Percentiles rank a stretch among this genome's conserved stretches.
Conservation (phyloP, 1,284 basidiomycete genomes). For the Meripilus lineatus region DNA sequence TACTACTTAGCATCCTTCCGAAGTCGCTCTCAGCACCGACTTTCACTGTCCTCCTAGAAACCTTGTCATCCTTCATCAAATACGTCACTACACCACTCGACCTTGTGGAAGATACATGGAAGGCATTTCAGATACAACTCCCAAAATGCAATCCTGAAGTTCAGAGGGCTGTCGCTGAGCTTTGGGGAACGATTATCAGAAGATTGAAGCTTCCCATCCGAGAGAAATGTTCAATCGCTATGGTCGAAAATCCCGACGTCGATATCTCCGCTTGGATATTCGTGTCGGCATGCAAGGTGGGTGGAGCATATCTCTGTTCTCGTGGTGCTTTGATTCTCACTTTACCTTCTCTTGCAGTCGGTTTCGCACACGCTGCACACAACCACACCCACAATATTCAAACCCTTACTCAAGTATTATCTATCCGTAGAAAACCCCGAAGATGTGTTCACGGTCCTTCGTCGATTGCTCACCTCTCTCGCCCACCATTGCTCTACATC, state of each 20-base stretch:
- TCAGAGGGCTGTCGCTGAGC: conserved; percentile 69
- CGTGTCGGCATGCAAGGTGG: conserved; percentile 69
- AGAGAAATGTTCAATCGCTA: conserved; percentile 44
- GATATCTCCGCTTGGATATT: conserved; percentile 65
- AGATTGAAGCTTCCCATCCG: conserved; percentile 52
- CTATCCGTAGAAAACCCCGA: conserved; percentile 38
- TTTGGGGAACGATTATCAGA: conserved; percentile 69
- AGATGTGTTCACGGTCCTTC: conserved; percentile 49
- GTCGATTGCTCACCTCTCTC: conserved; percentile 72
- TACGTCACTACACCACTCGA: conserved; percentile 61
- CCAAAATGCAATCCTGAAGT: conserved; percentile 61
- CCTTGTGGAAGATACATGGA: conserved; percentile 52
- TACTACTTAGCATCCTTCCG: conserved; percentile 53
- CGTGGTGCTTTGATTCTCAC: too few species aligned
- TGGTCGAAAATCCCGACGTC: conserved; percentile 37
- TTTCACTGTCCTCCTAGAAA: conserved; percentile 59
- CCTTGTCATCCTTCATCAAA: conserved; percentile 63
- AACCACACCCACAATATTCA: conserved; percentile 58
- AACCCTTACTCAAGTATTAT: conserved; percentile 49
- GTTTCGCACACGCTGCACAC: conserved; percentile 79
- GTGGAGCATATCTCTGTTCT: conserved; percentile 13
- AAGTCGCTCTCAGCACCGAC: conserved; percentile 53
- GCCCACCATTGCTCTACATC: conserved; percentile 74
- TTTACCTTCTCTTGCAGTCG: conserved; percentile 40
- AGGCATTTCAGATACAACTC: conserved; percentile 40